Evolutionary conservation across 1,139 yeast species (phyloP).

Genomic region (Blastobotrys ciferrii): DNA sequence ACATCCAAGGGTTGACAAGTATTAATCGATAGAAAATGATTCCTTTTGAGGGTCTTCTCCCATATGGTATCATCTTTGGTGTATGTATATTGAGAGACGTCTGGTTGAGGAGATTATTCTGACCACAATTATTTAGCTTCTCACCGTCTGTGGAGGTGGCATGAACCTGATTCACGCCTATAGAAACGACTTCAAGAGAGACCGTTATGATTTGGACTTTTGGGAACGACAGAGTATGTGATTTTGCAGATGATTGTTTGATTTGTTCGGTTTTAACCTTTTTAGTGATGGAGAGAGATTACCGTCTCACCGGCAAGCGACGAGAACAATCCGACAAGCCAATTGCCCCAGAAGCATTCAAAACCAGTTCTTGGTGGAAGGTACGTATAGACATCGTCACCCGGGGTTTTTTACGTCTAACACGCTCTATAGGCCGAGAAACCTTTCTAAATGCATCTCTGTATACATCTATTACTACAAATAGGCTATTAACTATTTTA

Average conservation of each 20-base stretch:
- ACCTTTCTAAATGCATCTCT: slow-evolving; percentile 14
- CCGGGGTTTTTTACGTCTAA: neutral
- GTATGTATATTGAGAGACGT: slow-evolving; percentile 36
- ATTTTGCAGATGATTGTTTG: neutral
- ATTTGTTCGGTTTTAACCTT: neutral
- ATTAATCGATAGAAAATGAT: slow-evolving; percentile 41
- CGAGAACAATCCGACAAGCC: slow-evolving; percentile 70
- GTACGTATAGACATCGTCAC: slow-evolving; percentile 17
- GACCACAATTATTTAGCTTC: slow-evolving; percentile 35
- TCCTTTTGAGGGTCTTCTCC: slow-evolving; percentile 72
- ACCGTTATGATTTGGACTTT: slow-evolving; percentile 56
- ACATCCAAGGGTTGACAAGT: neutral
- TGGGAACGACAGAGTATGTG: slow-evolving; percentile 50
- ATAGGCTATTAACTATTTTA: slow-evolving; percentile 3
- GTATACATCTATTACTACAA: neutral
- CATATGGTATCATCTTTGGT: slow-evolving; percentile 61
- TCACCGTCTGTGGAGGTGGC: slow-evolving; percentile 53
- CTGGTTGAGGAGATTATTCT: neutral
- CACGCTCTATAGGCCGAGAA: slow-evolving; percentile 16
- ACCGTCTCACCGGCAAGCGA: slow-evolving; percentile 67
- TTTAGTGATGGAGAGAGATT: slow-evolving; percentile 65
- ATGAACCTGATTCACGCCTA: slow-evolving; percentile 48
- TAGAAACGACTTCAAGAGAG: slow-evolving; percentile 53
- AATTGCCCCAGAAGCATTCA: slow-evolving; percentile 71
- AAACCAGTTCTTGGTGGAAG: slow-evolving; percentile 52